A percentile compares a stretch with the other conserved stretches of the same genome.
Evolutionary conservation across 2,329 filamentous ascomycete species (phyloP).

Genomic region (Fusarium oxysporum): DNA sequence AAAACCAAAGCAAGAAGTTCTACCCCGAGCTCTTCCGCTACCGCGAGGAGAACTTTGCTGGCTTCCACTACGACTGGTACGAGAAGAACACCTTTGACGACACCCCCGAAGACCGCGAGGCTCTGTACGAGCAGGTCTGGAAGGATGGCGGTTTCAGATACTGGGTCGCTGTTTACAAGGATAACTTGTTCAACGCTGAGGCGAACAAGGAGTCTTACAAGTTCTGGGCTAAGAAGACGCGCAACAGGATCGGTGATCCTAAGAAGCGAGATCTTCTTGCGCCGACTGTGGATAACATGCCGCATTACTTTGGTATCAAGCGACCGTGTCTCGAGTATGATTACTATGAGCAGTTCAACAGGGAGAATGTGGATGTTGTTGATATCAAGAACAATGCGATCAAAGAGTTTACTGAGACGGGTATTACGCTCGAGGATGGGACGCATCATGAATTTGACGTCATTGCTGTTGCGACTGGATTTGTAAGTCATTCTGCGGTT

Average conservation of each 20-base stretch:
- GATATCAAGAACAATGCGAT: conserved; percentile 56
- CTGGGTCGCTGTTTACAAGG: conserved; percentile 66
- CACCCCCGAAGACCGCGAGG: conserved; percentile 60
- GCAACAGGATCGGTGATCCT: conserved; percentile 62
- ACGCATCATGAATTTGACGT: conserved; percentile 58
- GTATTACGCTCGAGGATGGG: conserved; percentile 55
- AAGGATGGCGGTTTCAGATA: conserved; percentile 64
- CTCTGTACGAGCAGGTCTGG: conserved; percentile 62
- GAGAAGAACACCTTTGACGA: conserved; percentile 68
- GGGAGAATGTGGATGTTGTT: conserved; percentile 56
- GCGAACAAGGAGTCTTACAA: conserved; percentile 66
- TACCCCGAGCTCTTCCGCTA: conserved; percentile 65
- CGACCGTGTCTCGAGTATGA: conserved; percentile 57
- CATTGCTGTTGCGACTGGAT: conserved; percentile 59
- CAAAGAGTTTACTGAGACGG: conserved; percentile 55
- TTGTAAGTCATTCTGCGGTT: conserved; percentile 49
- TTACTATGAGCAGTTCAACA: conserved; percentile 63
- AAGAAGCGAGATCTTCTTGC: conserved; percentile 63
- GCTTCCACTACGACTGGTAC: conserved; percentile 68
- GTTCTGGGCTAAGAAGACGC: conserved; percentile 66
- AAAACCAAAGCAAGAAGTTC: conserved; percentile 57
- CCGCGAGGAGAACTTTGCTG: conserved; percentile 66
- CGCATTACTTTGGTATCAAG: conserved; percentile 67
- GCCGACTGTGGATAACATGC: conserved; percentile 57
- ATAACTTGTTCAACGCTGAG: conserved; percentile 57